phyloP scores from a whole-genome alignment of 23 red algal species.

The Gracilaria gracilis region DNA sequence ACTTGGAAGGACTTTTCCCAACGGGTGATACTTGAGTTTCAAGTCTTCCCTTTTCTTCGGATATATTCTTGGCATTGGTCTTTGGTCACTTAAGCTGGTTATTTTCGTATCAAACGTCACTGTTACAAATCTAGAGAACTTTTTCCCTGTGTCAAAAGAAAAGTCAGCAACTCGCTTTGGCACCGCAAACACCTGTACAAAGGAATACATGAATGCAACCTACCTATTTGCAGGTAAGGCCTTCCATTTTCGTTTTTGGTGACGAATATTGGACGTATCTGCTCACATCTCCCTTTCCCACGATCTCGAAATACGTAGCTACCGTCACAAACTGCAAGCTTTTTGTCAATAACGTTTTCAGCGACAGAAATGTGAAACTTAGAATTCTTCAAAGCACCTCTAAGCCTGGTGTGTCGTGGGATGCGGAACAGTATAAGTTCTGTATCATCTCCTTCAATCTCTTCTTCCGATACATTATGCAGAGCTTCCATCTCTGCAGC shows the following conservation, averaged over 20 bases:
- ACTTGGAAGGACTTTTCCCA: neutral
- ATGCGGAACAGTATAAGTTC: conserved; percentile 53
- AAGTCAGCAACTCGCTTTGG: neutral
- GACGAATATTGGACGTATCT: conserved; percentile 46
- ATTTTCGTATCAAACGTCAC: conserved; percentile 54
- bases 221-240: conserved; percentile 42
- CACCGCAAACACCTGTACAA: neutral
- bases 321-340: conserved; percentile 29
- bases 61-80: conserved; percentile 30
- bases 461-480: conserved; percentile 1
- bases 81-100: neutral
- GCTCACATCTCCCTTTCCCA: conserved; percentile 9
- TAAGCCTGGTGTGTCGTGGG: conserved; percentile 38
- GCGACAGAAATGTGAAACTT: conserved; percentile 25
- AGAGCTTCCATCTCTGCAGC: conserved; percentile 20
- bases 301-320: conserved; percentile 52
- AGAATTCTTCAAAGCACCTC: conserved; percentile 18
- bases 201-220: neutral
- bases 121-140: conserved; percentile 39
- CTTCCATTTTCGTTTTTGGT: neutral
- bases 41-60: neutral
- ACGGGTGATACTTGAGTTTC: conserved; percentile 34
- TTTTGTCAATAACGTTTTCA: conserved; percentile 28
- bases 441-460: conserved; percentile 25
- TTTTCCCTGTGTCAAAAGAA: conserved; percentile 38